These are phyloP conservation scores for Penicillium sumatraense DNA, from an alignment of 2,329 filamentous ascomycete species.

Conservation along the genomic window DNA sequence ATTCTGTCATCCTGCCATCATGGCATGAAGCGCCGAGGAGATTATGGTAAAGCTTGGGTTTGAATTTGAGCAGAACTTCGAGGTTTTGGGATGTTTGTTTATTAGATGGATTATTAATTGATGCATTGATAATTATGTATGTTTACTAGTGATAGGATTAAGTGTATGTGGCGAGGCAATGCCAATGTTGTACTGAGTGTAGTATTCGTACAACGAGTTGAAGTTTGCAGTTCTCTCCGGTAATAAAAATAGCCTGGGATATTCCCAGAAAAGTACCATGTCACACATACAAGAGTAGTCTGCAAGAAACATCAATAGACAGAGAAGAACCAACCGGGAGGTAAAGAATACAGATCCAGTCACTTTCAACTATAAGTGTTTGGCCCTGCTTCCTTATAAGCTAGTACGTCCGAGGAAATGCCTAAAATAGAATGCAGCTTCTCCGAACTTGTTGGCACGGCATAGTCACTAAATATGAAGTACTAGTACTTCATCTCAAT, in stretches of 20 bases:
- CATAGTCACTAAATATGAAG: no score
- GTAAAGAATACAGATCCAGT: not conserved
- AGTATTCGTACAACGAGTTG: not conserved
- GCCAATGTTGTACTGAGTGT: not conserved
- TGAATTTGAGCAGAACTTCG: not conserved
- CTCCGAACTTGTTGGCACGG: no score
- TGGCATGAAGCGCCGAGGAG: not conserved
- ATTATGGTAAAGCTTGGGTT: not conserved
- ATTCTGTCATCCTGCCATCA: constrained; percentile 2
- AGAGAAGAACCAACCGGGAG: not conserved
- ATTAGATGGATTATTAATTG: not conserved
- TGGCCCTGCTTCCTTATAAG: no score
- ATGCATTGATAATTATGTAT: not conserved
- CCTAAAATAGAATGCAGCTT: no score
- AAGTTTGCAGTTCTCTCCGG: not conserved
- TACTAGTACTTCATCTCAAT: no score
- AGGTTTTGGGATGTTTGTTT: not conserved
- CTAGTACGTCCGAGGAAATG: no score
- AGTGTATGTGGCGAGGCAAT: not conserved
- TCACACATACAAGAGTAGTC: not conserved
- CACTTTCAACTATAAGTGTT: not conserved
- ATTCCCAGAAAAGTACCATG: not conserved
- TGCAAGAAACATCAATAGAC: no score
- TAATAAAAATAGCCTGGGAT: not conserved
- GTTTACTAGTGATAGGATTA: not conserved